A percentile compares a stretch with the other conserved stretches of the same genome.
These are phyloP conservation scores for Lasiodiplodia sp. DNA, from an alignment of 2,329 filamentous ascomycete species.

Conservation along the genomic window DNA sequence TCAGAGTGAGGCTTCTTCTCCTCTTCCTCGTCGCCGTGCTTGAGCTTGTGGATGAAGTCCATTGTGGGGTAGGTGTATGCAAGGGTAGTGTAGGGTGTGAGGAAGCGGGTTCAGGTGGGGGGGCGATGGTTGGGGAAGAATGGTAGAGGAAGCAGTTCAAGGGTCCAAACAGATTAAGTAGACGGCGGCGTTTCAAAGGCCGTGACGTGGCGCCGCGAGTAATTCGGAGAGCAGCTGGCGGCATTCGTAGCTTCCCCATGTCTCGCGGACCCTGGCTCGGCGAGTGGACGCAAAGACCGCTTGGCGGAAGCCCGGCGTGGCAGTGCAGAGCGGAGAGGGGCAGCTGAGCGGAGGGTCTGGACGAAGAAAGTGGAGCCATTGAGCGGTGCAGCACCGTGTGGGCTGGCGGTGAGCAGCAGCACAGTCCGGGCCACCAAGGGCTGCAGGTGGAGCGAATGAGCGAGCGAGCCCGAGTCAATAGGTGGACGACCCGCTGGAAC, in stretches of 20 bases:
- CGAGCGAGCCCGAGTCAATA: too few species aligned
- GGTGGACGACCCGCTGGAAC: too few species aligned
- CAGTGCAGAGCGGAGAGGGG: slow-evolving; percentile 26
- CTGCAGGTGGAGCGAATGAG: background rate
- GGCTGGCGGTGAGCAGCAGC: slow-evolving; percentile 19
- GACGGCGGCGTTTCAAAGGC: slow-evolving; percentile 1
- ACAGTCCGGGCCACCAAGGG: slow-evolving; percentile 2
- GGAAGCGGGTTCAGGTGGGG: background rate
- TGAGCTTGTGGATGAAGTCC: slow-evolving; percentile 29
- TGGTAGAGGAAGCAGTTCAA: background rate
- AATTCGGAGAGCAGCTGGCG: slow-evolving; percentile 1
- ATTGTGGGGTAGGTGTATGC: background rate
- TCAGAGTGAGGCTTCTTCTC: slow-evolving; percentile 25
- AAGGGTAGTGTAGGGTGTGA: background rate
- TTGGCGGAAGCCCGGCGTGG: slow-evolving; percentile 24
- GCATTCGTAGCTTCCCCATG: slow-evolving; percentile 3
- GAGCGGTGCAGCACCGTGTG: slow-evolving; percentile 1
- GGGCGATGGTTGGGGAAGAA: background rate
- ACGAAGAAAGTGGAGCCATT: slow-evolving; percentile 13
- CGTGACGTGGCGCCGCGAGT: slow-evolving; percentile 23
- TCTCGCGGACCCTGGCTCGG: background rate
- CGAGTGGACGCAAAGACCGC: slow-evolving; percentile 10
- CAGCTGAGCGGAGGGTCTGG: slow-evolving; percentile 6
- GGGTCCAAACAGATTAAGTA: slow-evolving; percentile 16
- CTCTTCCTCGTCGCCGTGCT: slow-evolving; percentile 23